Conservation (phyloP, 306 rosid genomes). For the Pyrus communis region DNA sequence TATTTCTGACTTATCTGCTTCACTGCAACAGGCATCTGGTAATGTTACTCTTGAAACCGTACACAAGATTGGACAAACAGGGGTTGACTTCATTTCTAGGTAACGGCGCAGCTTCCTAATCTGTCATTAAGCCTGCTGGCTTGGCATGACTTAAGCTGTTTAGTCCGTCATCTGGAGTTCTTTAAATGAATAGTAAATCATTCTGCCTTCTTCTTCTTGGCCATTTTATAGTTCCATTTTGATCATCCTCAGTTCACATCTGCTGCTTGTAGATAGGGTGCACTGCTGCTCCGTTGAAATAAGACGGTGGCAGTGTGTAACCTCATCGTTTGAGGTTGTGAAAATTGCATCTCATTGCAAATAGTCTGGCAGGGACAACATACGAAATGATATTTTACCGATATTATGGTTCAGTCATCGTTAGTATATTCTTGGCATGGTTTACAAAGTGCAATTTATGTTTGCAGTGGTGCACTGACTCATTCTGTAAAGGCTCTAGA, state of each 20-base stretch:
- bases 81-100: conserved; percentile 93
- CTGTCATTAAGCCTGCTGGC: not conserved
- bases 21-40: conserved; percentile 68
- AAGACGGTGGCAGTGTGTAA: not conserved
- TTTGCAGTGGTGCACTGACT: conserved; percentile 82
- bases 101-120: conserved; percentile 24
- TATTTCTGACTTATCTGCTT: conserved; percentile 2
- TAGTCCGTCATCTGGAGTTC: not conserved
- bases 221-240: no score
- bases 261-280: not conserved
- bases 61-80: conserved; percentile 71
- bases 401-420: not conserved
- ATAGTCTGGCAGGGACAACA: not conserved
- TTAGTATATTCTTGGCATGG: not conserved
- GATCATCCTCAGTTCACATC: no score
- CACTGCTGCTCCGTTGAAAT: not conserved
- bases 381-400: not conserved
- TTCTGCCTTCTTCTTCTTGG: not conserved
- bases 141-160: not conserved
- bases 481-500: conserved; percentile 95
- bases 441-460: not conserved
- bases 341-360: not conserved
- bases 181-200: not conserved
- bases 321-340: not conserved
- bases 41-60: conserved; percentile 75